A percentile compares a stretch with the other conserved stretches of the same genome.
These are phyloP conservation scores for Athelia sp. DNA, from an alignment of 1,284 basidiomycete species.

Conservation along the genomic window DNA sequence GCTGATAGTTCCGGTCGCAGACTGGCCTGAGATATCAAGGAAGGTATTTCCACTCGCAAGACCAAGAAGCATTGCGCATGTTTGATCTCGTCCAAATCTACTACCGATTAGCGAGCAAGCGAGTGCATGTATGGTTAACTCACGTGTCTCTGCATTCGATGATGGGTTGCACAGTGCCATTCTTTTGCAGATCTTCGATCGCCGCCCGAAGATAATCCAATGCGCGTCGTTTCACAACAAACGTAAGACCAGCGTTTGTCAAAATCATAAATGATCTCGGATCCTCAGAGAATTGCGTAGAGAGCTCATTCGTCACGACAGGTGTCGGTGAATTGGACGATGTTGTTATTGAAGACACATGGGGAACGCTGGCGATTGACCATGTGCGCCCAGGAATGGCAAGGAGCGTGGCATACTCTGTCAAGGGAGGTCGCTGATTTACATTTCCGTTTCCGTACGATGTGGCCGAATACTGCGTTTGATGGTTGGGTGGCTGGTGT, in stretches of 20 bases:
- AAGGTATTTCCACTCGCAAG: constrained; percentile 75
- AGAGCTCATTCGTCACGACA: constrained; percentile 71
- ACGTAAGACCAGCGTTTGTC: constrained; percentile 80
- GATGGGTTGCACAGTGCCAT: constrained; percentile 63
- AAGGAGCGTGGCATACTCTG: constrained; percentile 72
- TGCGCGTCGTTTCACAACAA: constrained; percentile 80
- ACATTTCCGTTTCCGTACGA: constrained; percentile 35
- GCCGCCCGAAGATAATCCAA: constrained; percentile 78
- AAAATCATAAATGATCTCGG: constrained; percentile 81
- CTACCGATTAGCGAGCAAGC: constrained; percentile 1
- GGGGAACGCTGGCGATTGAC: constrained; percentile 66
- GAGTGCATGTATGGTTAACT: constrained; percentile 8
- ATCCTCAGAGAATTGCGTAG: constrained; percentile 70
- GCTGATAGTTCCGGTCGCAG: constrained; percentile 42
- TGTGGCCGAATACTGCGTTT: constrained; percentile 24
- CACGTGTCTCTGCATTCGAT: constrained; percentile 73
- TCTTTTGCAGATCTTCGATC: constrained; percentile 65
- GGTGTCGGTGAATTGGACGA: constrained; percentile 42
- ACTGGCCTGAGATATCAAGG: constrained; percentile 47
- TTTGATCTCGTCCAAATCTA: constrained; percentile 85
- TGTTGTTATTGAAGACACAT: constrained; percentile 25
- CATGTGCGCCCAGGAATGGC: constrained; percentile 80
- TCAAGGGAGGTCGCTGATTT: constrained; percentile 55
- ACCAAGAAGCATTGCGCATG: constrained; percentile 88
- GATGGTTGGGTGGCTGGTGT: constrained; percentile 26